Evolutionary conservation across 345 rosid species (phyloP).

Genomic region (Microthlaspi erraticum): DNA sequence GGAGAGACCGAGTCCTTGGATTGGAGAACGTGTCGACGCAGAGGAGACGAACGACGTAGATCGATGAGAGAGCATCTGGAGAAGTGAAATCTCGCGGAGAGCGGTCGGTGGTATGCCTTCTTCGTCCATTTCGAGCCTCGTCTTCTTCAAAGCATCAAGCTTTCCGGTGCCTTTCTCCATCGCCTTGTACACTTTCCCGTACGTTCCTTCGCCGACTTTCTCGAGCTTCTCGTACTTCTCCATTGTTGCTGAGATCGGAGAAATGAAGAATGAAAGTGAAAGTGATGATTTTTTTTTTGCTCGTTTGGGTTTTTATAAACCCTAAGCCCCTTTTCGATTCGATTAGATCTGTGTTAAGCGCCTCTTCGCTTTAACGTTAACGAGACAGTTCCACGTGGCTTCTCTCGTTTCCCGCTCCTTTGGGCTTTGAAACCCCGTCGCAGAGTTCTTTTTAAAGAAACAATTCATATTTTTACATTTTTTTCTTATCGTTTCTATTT

Average conservation of each 20-base stretch:
- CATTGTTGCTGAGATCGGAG: background rate
- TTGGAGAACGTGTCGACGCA: conserved; percentile 39
- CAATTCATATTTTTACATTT: too few relatives aligned
- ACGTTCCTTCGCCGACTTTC: conserved; percentile 96
- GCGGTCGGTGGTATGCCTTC: conserved; percentile 98
- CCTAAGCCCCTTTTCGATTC: conserved; percentile 35
- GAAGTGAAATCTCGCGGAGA: conserved; percentile 87
- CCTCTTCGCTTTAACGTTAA: conserved; percentile 24
- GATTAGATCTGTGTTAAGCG: conserved; percentile 30
- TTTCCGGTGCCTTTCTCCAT: conserved; percentile 78
- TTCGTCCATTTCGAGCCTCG: conserved; percentile 91
- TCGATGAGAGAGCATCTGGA: conserved; percentile 88
- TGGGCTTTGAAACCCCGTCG: conserved; percentile 24
- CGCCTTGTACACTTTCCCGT: conserved; percentile 96
- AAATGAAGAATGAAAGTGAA: background rate
- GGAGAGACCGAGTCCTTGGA: conserved; percentile 25
- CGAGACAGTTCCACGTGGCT: conserved; percentile 14
- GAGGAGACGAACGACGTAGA: conserved; percentile 72
- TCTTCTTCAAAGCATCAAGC: conserved; percentile 89
- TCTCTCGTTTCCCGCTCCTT: conserved; percentile 37
- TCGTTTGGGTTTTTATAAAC: conserved; percentile 7
- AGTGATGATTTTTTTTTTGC: background rate
- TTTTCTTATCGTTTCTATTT: too few relatives aligned
- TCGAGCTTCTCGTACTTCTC: conserved; percentile 87
- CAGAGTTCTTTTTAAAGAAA: background rate